A percentile compares a stretch with the other conserved stretches of the same genome.
Conservation (phyloP, 768 basidiomycete species). For the Suillus tomentosus region DNA sequence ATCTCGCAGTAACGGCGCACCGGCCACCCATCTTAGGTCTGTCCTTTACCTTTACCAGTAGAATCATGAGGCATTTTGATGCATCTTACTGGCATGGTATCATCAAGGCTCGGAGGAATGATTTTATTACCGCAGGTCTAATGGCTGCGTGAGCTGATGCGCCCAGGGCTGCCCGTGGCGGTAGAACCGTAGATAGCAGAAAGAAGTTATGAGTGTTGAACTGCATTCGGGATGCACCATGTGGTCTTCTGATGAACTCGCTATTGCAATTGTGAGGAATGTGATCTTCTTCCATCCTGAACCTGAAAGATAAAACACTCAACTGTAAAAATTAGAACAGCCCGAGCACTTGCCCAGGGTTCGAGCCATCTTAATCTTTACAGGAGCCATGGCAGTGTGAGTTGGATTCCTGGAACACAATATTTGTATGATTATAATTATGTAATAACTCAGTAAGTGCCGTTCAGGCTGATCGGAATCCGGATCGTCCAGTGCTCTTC, state of each 20-base stretch:
- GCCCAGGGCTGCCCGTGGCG: not conserved
- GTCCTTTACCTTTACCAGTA: not conserved
- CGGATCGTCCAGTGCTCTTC: not conserved
- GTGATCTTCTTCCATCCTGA: no score
- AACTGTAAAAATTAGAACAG: no score
- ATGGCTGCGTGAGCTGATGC: not conserved
- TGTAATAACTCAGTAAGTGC: not conserved
- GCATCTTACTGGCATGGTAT: not conserved
- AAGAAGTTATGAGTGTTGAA: not conserved
- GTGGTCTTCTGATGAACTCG: not conserved
- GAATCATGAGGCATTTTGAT: not conserved
- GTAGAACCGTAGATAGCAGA: not conserved
- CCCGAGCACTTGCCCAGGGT: no score
- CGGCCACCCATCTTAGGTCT: not conserved
- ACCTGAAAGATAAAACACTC: no score
- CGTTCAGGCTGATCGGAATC: not conserved
- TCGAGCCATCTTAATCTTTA: no score
- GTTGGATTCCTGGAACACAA: no score
- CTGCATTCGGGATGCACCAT: not conserved
- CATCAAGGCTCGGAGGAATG: not conserved
- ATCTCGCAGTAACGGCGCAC: not conserved
- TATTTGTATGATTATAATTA: no score
- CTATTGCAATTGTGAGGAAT: no score
- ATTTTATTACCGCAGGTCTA: not conserved
- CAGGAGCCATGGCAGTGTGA: no score